Evolutionary conservation across 345 rosid genomes (phyloP).

Genomic region (Citrus reticulata): DNA sequence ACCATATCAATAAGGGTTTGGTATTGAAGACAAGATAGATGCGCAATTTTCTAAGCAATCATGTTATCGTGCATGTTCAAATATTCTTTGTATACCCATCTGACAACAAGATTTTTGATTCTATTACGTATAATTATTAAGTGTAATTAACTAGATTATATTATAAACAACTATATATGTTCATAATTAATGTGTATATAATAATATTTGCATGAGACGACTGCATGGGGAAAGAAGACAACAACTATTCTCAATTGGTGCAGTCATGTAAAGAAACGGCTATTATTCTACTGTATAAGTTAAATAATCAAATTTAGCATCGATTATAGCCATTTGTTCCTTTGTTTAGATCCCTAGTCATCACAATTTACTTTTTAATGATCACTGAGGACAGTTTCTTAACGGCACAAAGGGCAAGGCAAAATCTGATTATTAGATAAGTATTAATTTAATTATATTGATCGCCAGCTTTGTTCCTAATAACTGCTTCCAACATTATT

Average conservation of each 20-base stretch:
- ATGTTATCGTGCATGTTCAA: conserved; percentile 19
- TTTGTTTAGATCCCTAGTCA: not conserved
- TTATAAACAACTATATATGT: not conserved
- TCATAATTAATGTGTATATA: not conserved
- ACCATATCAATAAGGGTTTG: not conserved
- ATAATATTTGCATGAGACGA: not conserved
- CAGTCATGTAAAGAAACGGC: not conserved
- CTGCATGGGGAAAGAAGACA: not conserved
- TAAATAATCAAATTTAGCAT: not conserved
- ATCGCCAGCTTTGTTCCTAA: no score
- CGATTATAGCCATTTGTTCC: not conserved
- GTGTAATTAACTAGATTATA: not conserved
- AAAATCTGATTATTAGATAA: not conserved
- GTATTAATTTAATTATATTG: no score
- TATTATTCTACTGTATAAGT: not conserved
- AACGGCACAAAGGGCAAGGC: not conserved
- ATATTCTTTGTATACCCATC: conserved; percentile 4
- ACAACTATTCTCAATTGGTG: not conserved
- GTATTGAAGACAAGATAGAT: not conserved
- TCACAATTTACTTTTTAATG: not conserved
- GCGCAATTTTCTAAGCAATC: conserved; percentile 11
- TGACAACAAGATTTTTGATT: not conserved
- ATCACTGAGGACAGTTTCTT: not conserved
- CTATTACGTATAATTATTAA: not conserved
- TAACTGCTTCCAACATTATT: not conserved